Conservation (phyloP, 78 protist genomes). For the Isochrysis galbana region DNA sequence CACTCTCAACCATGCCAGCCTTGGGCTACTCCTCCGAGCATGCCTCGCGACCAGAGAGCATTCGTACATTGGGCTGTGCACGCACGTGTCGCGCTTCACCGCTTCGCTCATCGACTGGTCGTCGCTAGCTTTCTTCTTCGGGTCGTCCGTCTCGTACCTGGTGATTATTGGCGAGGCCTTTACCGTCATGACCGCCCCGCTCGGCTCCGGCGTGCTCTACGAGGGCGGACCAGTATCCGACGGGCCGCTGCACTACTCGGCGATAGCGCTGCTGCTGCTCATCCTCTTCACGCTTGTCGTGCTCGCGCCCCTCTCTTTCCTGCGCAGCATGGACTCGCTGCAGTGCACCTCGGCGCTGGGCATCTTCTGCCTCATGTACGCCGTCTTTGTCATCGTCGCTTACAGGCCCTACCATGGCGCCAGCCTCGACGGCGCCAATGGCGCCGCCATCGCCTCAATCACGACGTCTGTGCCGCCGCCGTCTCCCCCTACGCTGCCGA, state of each 20-base stretch:
- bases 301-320: not conserved
- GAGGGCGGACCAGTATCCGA: not conserved
- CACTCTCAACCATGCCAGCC: not conserved
- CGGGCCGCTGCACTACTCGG: not conserved
- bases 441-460: no score
- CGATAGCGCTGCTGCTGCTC: not conserved
- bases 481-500: not conserved
- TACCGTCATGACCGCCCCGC: not conserved
- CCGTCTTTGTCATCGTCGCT: not conserved
- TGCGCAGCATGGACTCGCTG: not conserved
- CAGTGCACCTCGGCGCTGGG: not conserved
- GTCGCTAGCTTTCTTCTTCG: constrained; percentile 6
- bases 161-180: not conserved
- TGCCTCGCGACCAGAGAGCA: not conserved
- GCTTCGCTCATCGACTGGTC: not conserved
- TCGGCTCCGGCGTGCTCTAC: not conserved
- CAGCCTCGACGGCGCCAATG: no score
- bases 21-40: not conserved
- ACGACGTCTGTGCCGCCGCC: not conserved
- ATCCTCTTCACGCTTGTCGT: not conserved
- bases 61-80: not conserved
- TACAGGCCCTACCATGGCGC: no score
- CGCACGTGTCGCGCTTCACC: not conserved
- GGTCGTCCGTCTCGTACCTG: constrained; percentile 18
- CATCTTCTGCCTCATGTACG: not conserved